Evolutionary conservation across 495 filamentous ascomycete genomes (phyloP), one percentile per base, ranked within the genome.

Genomic region (Neurospora sp.): DNA sequence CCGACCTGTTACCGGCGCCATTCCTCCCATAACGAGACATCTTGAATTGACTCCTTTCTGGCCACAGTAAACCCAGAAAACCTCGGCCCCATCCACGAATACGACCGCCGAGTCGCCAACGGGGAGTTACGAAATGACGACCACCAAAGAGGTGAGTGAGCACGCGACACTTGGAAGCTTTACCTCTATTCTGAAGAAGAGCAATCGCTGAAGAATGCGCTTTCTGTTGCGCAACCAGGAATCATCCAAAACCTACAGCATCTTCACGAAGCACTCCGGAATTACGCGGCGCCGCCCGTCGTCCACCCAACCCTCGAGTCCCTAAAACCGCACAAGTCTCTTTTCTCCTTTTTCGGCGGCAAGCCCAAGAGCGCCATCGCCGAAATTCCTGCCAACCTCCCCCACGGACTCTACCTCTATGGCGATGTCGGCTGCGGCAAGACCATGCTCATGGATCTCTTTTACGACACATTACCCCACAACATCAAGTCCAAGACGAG

Each of bases 361-460:
- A 79, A 83, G 41, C 70, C 69, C 17, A 76, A 76, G 71, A 53
- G 73, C 8, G 68, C 74, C 2, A 80, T 82, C 16, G 81, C 84
- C n/a, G 79, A 83, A 17, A 89, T 97, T 38, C 90, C 94, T 27
- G 78, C 86, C 70, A 86, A 91, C 75, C 85, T 97, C 8, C 96
- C 96, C 0, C 91, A 93, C 75, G 96, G 96, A 0, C 80, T 98
- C 44, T 98, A 98, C 78, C 91, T 99, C 84, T 98, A 92, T 78
- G 96, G 96, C 22, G 96, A 98, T 80, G 96, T 99, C 10, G 96
- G 96, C 31, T 95, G 93, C 77, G 96, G 96, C 61, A 99, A 99
- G 86, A 98, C 96, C 1, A 99, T 99, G 96, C 84, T 99, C 74
- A 98, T 99, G 96, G 96, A 99, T 78, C 85, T 99, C 77, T 98